These are phyloP conservation scores for Durusdinium trenchii DNA, from an alignment of 73 alveolate species.

Conservation along the genomic window DNA sequence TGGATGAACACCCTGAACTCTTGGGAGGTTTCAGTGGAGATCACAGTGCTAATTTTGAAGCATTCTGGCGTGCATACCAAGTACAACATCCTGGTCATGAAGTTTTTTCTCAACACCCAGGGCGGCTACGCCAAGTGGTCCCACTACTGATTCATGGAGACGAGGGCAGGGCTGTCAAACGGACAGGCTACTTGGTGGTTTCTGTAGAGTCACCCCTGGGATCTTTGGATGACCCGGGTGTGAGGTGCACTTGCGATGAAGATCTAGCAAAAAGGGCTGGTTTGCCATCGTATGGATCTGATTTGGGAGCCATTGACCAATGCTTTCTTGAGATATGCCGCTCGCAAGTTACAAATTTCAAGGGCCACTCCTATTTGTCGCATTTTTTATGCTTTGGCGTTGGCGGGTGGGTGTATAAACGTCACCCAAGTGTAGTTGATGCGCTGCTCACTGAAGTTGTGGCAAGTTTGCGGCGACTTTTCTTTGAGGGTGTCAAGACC, in stretches of 20 bases:
- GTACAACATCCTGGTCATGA: neutral
- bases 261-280: neutral
- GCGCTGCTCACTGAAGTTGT: neutral
- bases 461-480: neutral
- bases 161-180: constrained; percentile 21
- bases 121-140: neutral
- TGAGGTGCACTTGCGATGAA: neutral
- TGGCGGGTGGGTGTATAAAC: neutral
- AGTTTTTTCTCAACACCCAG: neutral
- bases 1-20: neutral
- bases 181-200: neutral
- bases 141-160: constrained; percentile 11
- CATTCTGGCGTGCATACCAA: neutral
- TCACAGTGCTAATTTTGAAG: neutral
- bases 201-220: neutral
- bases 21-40: neutral
- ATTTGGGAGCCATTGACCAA: neutral
- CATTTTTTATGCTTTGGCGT: neutral
- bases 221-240: neutral
- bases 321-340: neutral
- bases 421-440: neutral
- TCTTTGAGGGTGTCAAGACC: neutral
- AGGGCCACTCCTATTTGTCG: constrained; percentile 1
- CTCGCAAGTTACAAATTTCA: neutral
- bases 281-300: neutral